These are phyloP conservation scores for Jatropha curcas DNA, from an alignment of 345 rosid species.

Conservation along the genomic window DNA sequence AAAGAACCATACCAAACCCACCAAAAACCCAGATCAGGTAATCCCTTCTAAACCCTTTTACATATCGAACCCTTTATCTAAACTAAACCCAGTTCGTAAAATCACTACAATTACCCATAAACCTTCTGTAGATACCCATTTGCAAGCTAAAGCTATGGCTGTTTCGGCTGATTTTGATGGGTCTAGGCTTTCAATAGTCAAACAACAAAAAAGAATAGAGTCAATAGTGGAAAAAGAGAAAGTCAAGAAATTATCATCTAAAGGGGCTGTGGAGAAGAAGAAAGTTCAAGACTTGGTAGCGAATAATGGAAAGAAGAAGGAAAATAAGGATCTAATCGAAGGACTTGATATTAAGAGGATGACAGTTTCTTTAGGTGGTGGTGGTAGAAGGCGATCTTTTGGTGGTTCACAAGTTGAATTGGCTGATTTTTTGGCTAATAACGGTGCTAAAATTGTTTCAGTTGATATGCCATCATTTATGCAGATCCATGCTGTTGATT, in stretches of 20 bases:
- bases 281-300: constrained; percentile 15
- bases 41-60: constrained; percentile 5
- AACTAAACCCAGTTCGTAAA: constrained; percentile 27
- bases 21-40: constrained; percentile 15
- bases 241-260: constrained; percentile 21
- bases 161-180: constrained; percentile 53
- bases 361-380: constrained; percentile 32
- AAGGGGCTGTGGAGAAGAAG: constrained; percentile 29
- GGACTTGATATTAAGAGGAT: constrained; percentile 32
- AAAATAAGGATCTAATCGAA: constrained; percentile 25
- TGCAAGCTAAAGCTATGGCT: constrained; percentile 55
- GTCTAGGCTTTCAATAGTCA: constrained; percentile 28
- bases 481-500: constrained; percentile 81
- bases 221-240: constrained; percentile 15
- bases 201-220: constrained; percentile 14
- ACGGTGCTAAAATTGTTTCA: constrained; percentile 61
- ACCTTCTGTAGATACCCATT: constrained; percentile 29
- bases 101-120: constrained; percentile 7
- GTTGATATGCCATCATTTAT: constrained; percentile 81
- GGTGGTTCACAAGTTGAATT: constrained; percentile 52
- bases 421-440: constrained; percentile 53
- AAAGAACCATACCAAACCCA: constrained; percentile 17
- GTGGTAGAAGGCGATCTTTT: constrained; percentile 53
- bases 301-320: constrained; percentile 25
- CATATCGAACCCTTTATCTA: constrained; percentile 8